Conservation (phyloP, 2,329 filamentous ascomycete genomes). For the Penicillium sp. region DNA sequence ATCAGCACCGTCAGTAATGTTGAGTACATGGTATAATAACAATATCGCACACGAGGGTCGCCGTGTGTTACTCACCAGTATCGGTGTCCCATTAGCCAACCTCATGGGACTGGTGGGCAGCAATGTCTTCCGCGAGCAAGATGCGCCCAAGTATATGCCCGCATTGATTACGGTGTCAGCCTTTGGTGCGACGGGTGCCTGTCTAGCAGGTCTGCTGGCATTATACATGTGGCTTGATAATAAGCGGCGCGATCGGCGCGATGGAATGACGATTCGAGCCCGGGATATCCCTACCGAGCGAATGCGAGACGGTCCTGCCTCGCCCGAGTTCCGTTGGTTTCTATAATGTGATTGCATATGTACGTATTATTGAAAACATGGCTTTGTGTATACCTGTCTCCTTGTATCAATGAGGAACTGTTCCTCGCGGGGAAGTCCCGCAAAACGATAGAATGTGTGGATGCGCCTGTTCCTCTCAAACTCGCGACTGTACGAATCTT, state of each 20-base stretch:
- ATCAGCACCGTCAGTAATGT: conserved; percentile 69
- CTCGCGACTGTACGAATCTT: background rate
- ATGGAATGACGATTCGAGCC: conserved; percentile 58
- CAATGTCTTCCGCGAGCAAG: conserved; percentile 66
- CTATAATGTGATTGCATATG: conserved; percentile 18
- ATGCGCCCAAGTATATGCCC: conserved; percentile 66
- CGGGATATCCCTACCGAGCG: conserved; percentile 58
- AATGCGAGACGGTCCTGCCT: conserved; percentile 56
- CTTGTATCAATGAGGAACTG: too few species aligned
- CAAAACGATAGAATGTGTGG: too few species aligned
- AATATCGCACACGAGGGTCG: conserved; percentile 76
- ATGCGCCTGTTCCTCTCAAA: too few species aligned
- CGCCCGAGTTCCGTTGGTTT: conserved; percentile 61
- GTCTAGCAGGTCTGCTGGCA: conserved; percentile 59
- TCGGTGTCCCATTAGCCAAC: conserved; percentile 74
- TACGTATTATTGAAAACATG: background rate
- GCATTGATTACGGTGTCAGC: conserved; percentile 60
- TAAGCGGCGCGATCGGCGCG: conserved; percentile 56
- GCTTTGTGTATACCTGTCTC: background rate
- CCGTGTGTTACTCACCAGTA: conserved; percentile 67
- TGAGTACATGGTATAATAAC: conserved; percentile 74
- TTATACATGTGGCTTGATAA: conserved; percentile 68
- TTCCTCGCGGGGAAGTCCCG: too few species aligned
- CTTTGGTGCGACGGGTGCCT: conserved; percentile 57
- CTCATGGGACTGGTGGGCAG: conserved; percentile 71